Evolutionary conservation across 1,284 basidiomycete genomes (phyloP).

Genomic region (Sphaerobolus stellatus): DNA sequence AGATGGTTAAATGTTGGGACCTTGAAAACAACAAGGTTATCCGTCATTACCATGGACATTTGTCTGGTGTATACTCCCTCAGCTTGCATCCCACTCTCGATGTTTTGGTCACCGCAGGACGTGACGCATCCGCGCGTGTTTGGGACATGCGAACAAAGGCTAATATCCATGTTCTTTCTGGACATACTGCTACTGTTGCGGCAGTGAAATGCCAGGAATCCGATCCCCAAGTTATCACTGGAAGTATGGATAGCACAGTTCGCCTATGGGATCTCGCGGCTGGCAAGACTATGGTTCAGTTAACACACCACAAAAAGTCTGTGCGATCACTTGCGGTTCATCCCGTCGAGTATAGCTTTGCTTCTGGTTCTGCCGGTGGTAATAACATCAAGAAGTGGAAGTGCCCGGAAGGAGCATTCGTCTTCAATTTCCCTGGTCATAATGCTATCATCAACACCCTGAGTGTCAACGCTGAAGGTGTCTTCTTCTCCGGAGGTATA

Average conservation of each 20-base stretch:
- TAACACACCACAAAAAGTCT: slow-evolving; percentile 99
- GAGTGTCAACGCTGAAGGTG: slow-evolving; percentile 91
- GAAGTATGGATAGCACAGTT: slow-evolving; percentile 97
- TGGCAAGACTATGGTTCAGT: slow-evolving; percentile 91
- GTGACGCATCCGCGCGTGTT: slow-evolving; percentile 93
- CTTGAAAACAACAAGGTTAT: slow-evolving; percentile 99
- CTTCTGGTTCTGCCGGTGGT: slow-evolving; percentile 90
- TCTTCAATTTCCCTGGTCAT: slow-evolving; percentile 94
- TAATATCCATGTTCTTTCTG: slow-evolving; percentile 89
- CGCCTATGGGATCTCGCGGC: slow-evolving; percentile 98
- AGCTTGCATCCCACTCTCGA: slow-evolving; percentile 94
- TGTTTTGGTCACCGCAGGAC: slow-evolving; percentile 90
- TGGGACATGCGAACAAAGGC: slow-evolving; percentile 99
- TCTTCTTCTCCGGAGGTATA: slow-evolving; percentile 93
- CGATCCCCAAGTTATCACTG: slow-evolving; percentile 97
- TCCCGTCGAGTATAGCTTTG: slow-evolving; percentile 95
- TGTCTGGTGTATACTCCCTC: slow-evolving; percentile 92
- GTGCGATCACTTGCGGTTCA: slow-evolving; percentile 93
- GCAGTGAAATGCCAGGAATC: slow-evolving; percentile 94
- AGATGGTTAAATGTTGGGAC: slow-evolving; percentile 99
- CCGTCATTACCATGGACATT: slow-evolving; percentile 95
- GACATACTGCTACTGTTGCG: slow-evolving; percentile 93
- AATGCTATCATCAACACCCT: slow-evolving; percentile 98
- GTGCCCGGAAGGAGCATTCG: slow-evolving; percentile 92
- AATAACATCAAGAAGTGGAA: slow-evolving; percentile 99